Base-by-base conservation (phyloP, 371 early-diverging fungal genomes). In the Mucor plumbeus region DNA sequence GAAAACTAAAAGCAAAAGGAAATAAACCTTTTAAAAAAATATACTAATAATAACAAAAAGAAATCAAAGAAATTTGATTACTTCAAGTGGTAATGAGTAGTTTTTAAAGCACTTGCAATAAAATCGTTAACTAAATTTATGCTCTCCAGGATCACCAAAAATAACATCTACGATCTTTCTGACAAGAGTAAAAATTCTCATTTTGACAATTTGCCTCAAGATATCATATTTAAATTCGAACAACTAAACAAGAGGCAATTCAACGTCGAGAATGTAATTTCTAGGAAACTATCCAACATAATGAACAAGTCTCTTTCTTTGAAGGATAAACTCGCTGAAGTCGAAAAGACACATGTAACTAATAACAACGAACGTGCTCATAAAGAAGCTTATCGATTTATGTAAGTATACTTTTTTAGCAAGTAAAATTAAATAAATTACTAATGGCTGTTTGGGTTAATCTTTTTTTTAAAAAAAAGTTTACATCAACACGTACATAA, bases 1-100 rank as follows among this genome's bases (percentile, higher is more conserved):
- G 38, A 36, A 6, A 36, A 36, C 38, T 36, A 36, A 36, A 54
- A 19, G 35, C 39, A 21, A n/a, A 54, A 53, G 53, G 2, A 64
- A 36, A 36, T 9, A 36, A 36, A 36, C 38, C 38, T 36, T 36
- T 36, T 36, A 36, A 36, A 36, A n/a, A n/a, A n/a, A n/a, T n/a
- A n/a, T n/a, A n/a, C n/a, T n/a, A n/a, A n/a, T n/a, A n/a, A n/a
- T n/a, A n/a, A n/a, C n/a, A n/a, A n/a, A n/a, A n/a, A n/a, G n/a
- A n/a, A n/a, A n/a, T n/a, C n/a, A n/a, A n/a, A n/a, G 38, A 36
- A 36, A 36, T 36, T 36, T 36, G 9, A 36, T 36, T 64, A 64
- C 41, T 64, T 64, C 13, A 64, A 64, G 34, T 64, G 64, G 64
- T 64, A 64, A 64, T 56, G 39, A 64, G 56, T 64, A 56, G 38